Conservation (phyloP, 1,139 yeast genomes). For the Magnusiomyces magnusii region DNA sequence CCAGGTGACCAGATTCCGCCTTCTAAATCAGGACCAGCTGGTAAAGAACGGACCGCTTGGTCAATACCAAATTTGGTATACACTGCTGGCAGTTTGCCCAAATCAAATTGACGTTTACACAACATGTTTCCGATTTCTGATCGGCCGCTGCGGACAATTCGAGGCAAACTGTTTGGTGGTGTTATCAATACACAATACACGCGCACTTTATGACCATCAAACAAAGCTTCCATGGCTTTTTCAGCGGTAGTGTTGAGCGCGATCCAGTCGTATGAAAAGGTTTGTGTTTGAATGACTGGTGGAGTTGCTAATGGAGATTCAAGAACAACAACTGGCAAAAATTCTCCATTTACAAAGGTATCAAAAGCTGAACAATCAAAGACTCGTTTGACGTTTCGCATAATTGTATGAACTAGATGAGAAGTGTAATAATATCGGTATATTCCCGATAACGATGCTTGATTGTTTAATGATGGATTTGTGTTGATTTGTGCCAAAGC, state of each 20-base stretch:
- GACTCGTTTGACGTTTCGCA: slow-evolving; percentile 71
- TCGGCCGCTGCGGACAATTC: slow-evolving; percentile 76
- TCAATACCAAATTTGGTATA: slow-evolving; percentile 75
- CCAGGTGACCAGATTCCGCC: slow-evolving; percentile 86
- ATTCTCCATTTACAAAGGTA: slow-evolving; percentile 73
- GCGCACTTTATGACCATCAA: slow-evolving; percentile 64
- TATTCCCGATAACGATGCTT: slow-evolving; percentile 1
- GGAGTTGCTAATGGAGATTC: slow-evolving; percentile 67
- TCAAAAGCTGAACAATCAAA: slow-evolving; percentile 93
- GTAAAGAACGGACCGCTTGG: slow-evolving; percentile 58
- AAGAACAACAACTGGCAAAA: slow-evolving; percentile 76
- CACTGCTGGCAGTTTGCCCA: slow-evolving; percentile 67
- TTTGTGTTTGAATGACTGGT: slow-evolving; percentile 53
- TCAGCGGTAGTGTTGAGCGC: slow-evolving; percentile 67
- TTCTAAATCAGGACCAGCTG: slow-evolving; percentile 67
- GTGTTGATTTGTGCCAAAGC: too few relatives aligned
- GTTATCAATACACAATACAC: slow-evolving; percentile 78
- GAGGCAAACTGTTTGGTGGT: slow-evolving; percentile 74
- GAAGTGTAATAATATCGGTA: slow-evolving; percentile 75
- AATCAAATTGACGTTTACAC: slow-evolving; percentile 72
- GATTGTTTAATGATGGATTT: too few relatives aligned
- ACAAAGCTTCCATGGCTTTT: slow-evolving; percentile 62
- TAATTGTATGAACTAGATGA: slow-evolving; percentile 72
- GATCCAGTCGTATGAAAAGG: slow-evolving; percentile 49
- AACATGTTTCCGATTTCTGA: slow-evolving; percentile 91